phyloP scores from a whole-genome alignment of 1,284 basidiomycete species.

The Ustilago shanxiensis region DNA sequence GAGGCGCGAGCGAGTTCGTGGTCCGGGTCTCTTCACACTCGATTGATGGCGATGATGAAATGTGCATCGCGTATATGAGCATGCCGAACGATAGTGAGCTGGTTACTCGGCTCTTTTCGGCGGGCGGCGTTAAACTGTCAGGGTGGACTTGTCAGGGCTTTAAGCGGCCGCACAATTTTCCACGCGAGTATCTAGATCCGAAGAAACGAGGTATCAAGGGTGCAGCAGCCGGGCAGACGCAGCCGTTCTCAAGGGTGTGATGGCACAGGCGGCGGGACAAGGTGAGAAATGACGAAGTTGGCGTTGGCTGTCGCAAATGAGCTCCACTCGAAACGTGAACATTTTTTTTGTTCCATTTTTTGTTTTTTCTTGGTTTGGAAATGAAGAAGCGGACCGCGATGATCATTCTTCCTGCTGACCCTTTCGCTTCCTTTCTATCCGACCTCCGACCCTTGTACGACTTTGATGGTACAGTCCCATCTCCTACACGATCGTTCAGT shows the following conservation, averaged over 20 bases:
- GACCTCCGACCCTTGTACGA: background rate
- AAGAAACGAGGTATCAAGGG: background rate
- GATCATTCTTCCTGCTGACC: background rate
- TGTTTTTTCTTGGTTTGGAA: background rate
- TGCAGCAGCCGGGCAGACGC: background rate
- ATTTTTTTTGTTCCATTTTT: background rate
- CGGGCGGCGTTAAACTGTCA: conserved; percentile 4
- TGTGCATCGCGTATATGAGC: background rate
- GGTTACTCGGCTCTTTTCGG: conserved; percentile 6
- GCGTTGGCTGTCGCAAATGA: background rate
- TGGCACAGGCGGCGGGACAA: background rate
- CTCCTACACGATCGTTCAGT: background rate
- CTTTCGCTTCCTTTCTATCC: conserved; percentile 2
- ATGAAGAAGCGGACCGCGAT: conserved; percentile 1
- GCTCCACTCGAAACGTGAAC: conserved; percentile 2
- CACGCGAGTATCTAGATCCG: conserved; percentile 4
- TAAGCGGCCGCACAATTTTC: background rate
- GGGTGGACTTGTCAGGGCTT: background rate
- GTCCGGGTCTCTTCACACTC: background rate
- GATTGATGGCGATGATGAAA: background rate
- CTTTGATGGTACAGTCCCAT: background rate
- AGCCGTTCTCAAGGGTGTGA: no score
- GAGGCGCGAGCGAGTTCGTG: no score
- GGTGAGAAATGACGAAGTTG: conserved; percentile 4
- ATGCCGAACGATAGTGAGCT: background rate